These are phyloP conservation scores for Funneliformis caledonium DNA, from an alignment of 371 early-diverging fungal species.

Conservation along the genomic window DNA sequence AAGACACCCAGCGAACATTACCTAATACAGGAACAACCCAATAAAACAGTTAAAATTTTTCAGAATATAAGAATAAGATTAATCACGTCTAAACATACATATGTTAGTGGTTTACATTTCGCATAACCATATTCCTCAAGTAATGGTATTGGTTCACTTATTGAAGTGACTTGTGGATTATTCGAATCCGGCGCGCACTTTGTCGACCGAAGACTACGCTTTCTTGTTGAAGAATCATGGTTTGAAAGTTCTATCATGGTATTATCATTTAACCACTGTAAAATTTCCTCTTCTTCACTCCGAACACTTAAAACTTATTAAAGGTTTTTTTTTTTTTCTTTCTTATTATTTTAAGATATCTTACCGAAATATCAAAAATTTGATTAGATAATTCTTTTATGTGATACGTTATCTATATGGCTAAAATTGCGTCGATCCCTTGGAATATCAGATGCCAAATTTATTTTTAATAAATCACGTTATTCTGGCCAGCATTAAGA, in stretches of 20 bases:
- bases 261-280: background rate
- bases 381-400: too few relatives aligned
- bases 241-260: background rate
- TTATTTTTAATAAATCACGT: too few relatives aligned
- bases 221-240: background rate
- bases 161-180: background rate
- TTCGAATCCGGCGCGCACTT: background rate
- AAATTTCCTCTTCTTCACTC: background rate
- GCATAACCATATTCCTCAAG: background rate
- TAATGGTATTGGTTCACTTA: background rate
- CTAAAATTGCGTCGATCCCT: too few relatives aligned
- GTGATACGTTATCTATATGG: too few relatives aligned
- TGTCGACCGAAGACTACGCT: background rate
- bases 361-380: background rate
- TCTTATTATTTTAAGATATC: background rate
- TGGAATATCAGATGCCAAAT: too few relatives aligned
- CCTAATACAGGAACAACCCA: slow-evolving; percentile 52
- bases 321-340: too few relatives aligned
- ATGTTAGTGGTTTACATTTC: background rate
- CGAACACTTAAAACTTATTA: background rate
- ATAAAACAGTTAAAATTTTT: background rate
- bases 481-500: too few relatives aligned
- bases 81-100: background rate
- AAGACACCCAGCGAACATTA: slow-evolving; percentile 70
- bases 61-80: background rate